Percentiles rank a stretch among this genome's conserved stretches.
These are phyloP conservation scores for Nemania bipapillata DNA, from an alignment of 2,329 filamentous ascomycete genomes.

Conservation along the genomic window DNA sequence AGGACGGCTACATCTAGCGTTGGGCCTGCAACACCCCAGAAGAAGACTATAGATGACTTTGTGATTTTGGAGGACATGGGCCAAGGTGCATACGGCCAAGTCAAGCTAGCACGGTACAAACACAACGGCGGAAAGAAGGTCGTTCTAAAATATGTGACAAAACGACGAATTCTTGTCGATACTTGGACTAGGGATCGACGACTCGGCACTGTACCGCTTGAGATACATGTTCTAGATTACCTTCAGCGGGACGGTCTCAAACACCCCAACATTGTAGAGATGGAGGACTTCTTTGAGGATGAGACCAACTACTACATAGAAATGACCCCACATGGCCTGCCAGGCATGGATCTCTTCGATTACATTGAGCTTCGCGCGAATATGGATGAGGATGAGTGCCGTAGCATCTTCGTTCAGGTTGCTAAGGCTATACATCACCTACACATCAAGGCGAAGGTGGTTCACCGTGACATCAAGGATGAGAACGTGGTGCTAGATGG, in stretches of 20 bases:
- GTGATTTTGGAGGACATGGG: conserved; percentile 97
- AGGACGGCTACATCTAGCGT: conserved; percentile 49
- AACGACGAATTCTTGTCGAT: conserved; percentile 94
- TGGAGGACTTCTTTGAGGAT: conserved; percentile 80
- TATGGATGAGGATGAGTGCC: conserved; percentile 94
- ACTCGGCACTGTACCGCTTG: conserved; percentile 91
- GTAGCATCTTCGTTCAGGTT: conserved; percentile 95
- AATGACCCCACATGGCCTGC: conserved; percentile 93
- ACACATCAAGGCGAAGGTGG: conserved; percentile 88
- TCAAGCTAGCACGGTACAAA: conserved; percentile 91
- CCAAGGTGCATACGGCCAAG: conserved; percentile 95
- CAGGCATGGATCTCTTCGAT: conserved; percentile 98
- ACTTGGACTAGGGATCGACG: conserved; percentile 96
- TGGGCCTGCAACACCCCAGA: conserved; percentile 60
- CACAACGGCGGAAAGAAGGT: conserved; percentile 79
- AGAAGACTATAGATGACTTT: conserved; percentile 91
- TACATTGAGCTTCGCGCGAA: conserved; percentile 96
- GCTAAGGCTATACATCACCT: conserved; percentile 89
- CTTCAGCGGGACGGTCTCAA: conserved; percentile 77
- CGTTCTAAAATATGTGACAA: conserved; percentile 97
- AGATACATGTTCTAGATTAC: conserved; percentile 97
- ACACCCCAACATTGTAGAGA: conserved; percentile 77
- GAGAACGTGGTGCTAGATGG: conserved; percentile 97
- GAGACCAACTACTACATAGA: conserved; percentile 98
- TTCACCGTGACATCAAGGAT: conserved; percentile 98